Evolutionary conservation across 768 basidiomycete species (phyloP).

Genomic region (Amanita molliuscula): DNA sequence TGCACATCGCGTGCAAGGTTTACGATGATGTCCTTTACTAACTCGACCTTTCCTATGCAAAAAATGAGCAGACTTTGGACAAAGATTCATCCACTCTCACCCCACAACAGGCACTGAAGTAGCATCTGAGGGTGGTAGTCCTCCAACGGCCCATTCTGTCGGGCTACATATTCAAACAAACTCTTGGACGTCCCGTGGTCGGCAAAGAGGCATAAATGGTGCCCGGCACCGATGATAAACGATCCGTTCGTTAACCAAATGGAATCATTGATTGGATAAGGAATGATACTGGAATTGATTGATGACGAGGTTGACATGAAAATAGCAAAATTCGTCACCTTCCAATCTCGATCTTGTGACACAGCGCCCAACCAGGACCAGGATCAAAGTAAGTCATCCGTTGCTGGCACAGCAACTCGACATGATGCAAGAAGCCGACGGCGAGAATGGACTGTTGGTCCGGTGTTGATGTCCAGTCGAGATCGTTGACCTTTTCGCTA

Average conservation of each 20-base stretch:
- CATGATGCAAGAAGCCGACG: constrained; percentile 69
- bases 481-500: constrained; percentile 61
- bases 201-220: constrained; percentile 75
- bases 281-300: constrained; percentile 47
- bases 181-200: constrained; percentile 24
- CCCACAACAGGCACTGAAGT: constrained; percentile 87
- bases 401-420: constrained; percentile 88
- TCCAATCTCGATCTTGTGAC: constrained; percentile 68
- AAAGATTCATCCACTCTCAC: constrained; percentile 29
- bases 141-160: constrained; percentile 75
- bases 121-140: constrained; percentile 94
- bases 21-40: constrained; percentile 75
- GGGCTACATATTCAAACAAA: constrained; percentile 75
- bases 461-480: constrained; percentile 91
- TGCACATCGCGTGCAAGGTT: constrained; percentile 42
- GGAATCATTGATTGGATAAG: constrained; percentile 76
- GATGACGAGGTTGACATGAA: constrained; percentile 5
- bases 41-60: constrained; percentile 62
- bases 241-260: constrained; percentile 85
- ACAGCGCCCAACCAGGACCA: constrained; percentile 68
- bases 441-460: constrained; percentile 87
- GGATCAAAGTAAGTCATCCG: constrained; percentile 87
- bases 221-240: constrained; percentile 72
- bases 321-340: constrained; percentile 11
- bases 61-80: not conserved